Evolutionary conservation across 257 asterid genomes (phyloP), one percentile per base, ranked within the genome.

Genomic region (Solanum megistacrolobum): DNA sequence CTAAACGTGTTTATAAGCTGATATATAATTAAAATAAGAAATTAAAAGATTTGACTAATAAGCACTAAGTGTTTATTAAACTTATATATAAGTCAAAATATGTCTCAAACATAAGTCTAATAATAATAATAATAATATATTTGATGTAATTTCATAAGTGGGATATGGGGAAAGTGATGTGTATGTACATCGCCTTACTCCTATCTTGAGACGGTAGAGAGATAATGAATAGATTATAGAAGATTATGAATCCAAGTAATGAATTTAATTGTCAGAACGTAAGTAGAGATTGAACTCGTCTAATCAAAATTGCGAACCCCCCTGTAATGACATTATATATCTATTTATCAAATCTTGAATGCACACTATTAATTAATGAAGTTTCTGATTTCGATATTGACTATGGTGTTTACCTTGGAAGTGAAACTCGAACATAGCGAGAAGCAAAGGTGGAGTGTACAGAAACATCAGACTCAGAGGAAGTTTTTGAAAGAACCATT

Each of bases 361-460:
- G 6, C 3, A 3, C 78, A 20, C 65, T 55, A 18, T 55, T 18
- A 7, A 55, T 32, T 8, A 16, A 72, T 6, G 27, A 73, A 20
- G 21, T 73, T 73, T 34, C 14, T 72, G 4, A 73, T 34, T 73
- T 73, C 9, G 16, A 34, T 10, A 73, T 4, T 7, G 25, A 7
- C 5, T 71, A 71, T 9, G 27, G 6, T 25, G 21, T 27, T 71
- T 73, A 86, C 89, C 87, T 72, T 3, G 89, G 89, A 83, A 86
- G 87, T 7, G 89, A 72, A 10, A 89, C 12, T 81, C 89, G 87
- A 18, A 89, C 90, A 38, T 89, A 89, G 36, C 91, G 90, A 43
- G 92, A 88, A 20, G 89, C 90, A 14, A 90, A 90, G 12, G 89
- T 69, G 23, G 90, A 88, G 13, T 82, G 75, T 9, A 82, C 12